Conservation (phyloP, 805 yeast genomes). For the Metschnikowia noctiluminum region DNA sequence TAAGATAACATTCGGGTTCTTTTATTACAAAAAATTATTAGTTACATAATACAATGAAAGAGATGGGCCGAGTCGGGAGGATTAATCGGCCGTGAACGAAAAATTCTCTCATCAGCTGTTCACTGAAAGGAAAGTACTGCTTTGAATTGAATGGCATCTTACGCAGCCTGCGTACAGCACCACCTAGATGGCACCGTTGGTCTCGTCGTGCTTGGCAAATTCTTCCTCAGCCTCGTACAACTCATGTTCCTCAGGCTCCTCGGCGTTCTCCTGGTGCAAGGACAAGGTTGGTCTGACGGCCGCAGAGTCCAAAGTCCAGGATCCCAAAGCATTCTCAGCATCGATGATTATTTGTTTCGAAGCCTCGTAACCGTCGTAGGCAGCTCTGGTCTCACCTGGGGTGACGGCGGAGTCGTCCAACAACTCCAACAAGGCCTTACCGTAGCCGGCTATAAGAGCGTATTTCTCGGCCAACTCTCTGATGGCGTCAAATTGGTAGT, state of each 20-base stretch:
- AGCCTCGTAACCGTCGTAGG: conserved; percentile 97
- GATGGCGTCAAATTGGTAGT: conserved; percentile 92
- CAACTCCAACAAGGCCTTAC: conserved; percentile 93
- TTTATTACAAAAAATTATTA: conserved; percentile 1
- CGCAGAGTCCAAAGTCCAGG: conserved; percentile 96
- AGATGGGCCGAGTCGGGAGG: conserved; percentile 1
- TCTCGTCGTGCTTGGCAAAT: conserved; percentile 38
- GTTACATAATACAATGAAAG: conserved; percentile 7
- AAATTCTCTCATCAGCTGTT: conserved; percentile 4
- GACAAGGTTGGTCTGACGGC: conserved; percentile 91
- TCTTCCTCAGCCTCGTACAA: conserved; percentile 53
- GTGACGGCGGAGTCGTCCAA: conserved; percentile 96
- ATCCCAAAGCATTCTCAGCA: conserved; percentile 91
- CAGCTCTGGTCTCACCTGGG: conserved; percentile 98
- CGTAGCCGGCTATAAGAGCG: conserved; percentile 97
- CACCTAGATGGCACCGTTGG: conserved; percentile 25
- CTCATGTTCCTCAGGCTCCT: conserved; percentile 40
- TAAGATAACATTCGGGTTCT: neutral
- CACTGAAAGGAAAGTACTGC: neutral
- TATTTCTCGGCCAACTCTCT: conserved; percentile 95
- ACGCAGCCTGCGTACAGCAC: neutral
- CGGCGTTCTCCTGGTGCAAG: conserved; percentile 60
- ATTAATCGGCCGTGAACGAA: conserved; percentile 1
- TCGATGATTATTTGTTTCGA: conserved; percentile 96
- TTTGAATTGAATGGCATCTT: conserved; percentile 4